These are phyloP conservation scores for Kluyveromyces sp. DNA, from an alignment of 1,139 yeast genomes.

Conservation along the genomic window DNA sequence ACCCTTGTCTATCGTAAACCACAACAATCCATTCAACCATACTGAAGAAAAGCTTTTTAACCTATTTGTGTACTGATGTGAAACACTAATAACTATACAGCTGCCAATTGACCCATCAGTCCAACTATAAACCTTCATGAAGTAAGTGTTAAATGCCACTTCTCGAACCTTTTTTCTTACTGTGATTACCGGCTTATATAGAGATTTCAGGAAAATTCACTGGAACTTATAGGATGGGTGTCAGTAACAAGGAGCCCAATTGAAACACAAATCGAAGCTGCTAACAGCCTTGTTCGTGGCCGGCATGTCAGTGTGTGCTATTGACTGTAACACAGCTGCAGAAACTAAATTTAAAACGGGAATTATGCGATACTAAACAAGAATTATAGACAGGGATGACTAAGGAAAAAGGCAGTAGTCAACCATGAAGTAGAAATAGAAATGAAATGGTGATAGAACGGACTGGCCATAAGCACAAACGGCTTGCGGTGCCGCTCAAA, in stretches of 20 bases:
- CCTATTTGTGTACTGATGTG: too few species aligned
- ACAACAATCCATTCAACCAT: conserved; percentile 63
- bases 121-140: too few species aligned
- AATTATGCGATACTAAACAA: background rate
- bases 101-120: too few species aligned
- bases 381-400: background rate
- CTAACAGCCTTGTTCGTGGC: too few species aligned
- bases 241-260: too few species aligned
- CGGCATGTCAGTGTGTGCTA: too few species aligned
- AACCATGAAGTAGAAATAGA: background rate
- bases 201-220: background rate
- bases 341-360: background rate
- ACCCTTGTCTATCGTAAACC: conserved; percentile 61
- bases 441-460: background rate
- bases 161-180: background rate
- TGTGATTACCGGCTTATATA: background rate
- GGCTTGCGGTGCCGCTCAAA: too few species aligned
- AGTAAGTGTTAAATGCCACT: too few species aligned
- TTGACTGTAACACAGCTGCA: background rate
- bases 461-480: too few species aligned
- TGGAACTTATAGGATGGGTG: too few species aligned
- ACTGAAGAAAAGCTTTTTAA: conserved; percentile 7
- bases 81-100: too few species aligned
- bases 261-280: too few species aligned
- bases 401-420: background rate